Evolutionary conservation across 768 basidiomycete species (phyloP).

Genomic region (Xanthoconium stramineum): DNA sequence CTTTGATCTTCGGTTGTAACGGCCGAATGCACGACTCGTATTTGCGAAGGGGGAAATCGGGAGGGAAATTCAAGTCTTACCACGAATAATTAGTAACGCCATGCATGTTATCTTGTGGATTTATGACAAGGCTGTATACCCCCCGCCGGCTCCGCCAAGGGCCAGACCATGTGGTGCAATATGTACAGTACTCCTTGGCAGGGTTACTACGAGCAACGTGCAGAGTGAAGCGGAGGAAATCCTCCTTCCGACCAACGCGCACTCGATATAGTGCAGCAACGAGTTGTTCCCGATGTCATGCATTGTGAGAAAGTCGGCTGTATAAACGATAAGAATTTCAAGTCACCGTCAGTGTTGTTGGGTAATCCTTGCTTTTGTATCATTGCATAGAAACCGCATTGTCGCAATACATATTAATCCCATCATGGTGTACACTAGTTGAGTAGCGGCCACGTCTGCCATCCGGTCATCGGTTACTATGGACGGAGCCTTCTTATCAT

Average conservation of each 20-base stretch:
- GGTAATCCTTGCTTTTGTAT: background rate
- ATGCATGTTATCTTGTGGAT: background rate
- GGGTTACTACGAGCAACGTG: too few species aligned
- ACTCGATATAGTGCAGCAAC: background rate
- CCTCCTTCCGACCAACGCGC: background rate
- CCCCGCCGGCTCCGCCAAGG: background rate
- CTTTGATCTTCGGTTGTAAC: background rate
- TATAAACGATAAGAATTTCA: background rate
- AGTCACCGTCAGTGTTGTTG: background rate
- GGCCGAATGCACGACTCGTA: background rate
- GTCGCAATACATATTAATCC: background rate
- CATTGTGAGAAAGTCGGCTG: background rate
- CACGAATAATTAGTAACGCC: background rate
- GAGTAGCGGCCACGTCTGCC: background rate
- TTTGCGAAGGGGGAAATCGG: background rate
- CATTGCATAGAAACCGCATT: background rate
- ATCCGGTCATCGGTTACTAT: background rate
- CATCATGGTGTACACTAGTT: background rate
- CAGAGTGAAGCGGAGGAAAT: background rate
- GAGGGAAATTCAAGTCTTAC: background rate
- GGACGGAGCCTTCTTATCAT: background rate
- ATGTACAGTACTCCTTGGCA: too few species aligned
- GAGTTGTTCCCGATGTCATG: background rate
- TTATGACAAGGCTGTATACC: background rate
- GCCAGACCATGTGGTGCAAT: background rate